phyloP scores from a whole-genome alignment of 139 green algal species.

The Pleodorina starrii region DNA sequence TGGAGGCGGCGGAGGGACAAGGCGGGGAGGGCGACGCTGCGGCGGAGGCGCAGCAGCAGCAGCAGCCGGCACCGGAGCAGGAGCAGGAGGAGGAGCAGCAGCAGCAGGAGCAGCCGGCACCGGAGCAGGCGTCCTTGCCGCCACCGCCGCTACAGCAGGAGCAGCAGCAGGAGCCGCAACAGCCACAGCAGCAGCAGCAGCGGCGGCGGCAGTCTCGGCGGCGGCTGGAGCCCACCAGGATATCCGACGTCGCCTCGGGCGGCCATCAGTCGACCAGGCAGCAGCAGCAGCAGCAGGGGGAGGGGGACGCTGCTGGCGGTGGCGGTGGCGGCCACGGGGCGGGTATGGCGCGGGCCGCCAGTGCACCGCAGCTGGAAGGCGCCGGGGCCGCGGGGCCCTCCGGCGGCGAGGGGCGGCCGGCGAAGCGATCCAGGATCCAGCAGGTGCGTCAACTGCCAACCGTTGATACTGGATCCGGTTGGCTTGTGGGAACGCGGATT shows the following conservation, averaged over 20 bases:
- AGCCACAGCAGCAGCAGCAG: background rate
- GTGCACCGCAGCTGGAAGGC: background rate
- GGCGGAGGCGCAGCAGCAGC: no score
- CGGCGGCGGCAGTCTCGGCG: background rate
- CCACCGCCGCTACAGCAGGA: background rate
- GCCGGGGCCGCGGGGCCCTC: background rate
- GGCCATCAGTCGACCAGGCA: no score
- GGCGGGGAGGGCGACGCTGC: no score
- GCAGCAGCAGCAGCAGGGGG: background rate
- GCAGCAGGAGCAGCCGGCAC: background rate
- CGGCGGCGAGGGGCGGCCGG: background rate
- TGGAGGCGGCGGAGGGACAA: no score
- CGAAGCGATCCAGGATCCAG: slow-evolving; percentile 34
- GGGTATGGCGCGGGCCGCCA: background rate
- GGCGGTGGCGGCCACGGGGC: background rate
- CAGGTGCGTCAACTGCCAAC: background rate
- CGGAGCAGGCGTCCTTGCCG: background rate
- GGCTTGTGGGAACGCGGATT: no score
- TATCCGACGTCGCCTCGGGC: background rate
- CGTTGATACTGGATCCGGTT: no score
- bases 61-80: no score
- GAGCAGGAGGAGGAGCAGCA: no score
- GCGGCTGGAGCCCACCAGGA: background rate
- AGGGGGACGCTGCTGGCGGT: background rate
- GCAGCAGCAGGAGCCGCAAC: background rate